Conservation (phyloP, 208 protist species). For the Trypanosoma mega region DNA sequence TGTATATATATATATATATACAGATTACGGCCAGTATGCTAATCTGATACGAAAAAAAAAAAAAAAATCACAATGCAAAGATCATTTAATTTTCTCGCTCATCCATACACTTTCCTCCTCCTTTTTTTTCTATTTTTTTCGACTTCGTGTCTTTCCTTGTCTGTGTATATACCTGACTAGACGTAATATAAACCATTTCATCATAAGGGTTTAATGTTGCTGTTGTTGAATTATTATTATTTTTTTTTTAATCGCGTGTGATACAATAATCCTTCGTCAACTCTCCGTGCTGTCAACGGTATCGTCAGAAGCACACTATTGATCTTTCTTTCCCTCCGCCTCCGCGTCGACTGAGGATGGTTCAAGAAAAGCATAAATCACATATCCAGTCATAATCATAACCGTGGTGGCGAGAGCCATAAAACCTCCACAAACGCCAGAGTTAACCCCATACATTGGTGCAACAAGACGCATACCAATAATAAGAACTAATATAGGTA, state of each 20-base stretch:
- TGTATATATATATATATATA: no score
- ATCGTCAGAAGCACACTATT: no score
- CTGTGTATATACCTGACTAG: no score
- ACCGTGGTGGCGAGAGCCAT: slow-evolving; percentile 44
- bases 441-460: slow-evolving; percentile 36
- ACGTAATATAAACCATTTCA: no score
- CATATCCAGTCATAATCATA: slow-evolving; percentile 54
- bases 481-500: slow-evolving; percentile 63
- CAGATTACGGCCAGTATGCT: not conserved
- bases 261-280: no score
- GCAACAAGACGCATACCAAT: slow-evolving; percentile 62
- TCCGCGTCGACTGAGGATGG: not conserved
- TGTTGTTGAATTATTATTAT: slow-evolving; percentile 5
- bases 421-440: slow-evolving; percentile 63
- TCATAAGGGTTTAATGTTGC: no score
- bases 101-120: not conserved
- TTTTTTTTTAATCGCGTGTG: no score
- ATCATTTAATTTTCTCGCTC: not conserved
- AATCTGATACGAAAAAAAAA: slow-evolving; percentile 1
- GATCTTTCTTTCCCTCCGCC: slow-evolving; percentile 39
- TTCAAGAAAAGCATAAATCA: slow-evolving; percentile 62
- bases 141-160: slow-evolving; percentile 1
- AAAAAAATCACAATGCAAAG: not conserved
- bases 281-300: no score
- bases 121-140: slow-evolving; percentile 6